Evolutionary conservation across 2,329 filamentous ascomycete genomes (phyloP).

Genomic region (Periglandula ipomoeae): DNA sequence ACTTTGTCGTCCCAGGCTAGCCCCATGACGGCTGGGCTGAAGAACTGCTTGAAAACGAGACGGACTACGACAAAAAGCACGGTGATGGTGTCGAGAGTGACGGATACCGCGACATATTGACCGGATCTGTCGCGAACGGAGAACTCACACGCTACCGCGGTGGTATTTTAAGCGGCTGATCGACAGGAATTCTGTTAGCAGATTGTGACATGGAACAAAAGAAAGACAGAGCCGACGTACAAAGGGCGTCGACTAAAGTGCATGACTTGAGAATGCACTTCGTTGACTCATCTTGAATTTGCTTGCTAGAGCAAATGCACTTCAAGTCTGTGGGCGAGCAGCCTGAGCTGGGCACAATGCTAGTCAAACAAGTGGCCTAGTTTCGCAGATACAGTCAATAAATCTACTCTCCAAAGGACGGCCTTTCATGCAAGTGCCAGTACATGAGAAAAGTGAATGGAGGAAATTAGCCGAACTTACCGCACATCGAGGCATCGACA

Average conservation of each 20-base stretch:
- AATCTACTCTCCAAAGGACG: no score
- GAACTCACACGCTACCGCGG: neutral
- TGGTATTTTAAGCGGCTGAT: conserved; percentile 1
- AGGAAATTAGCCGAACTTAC: no score
- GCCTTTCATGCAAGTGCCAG: neutral
- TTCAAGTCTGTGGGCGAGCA: neutral
- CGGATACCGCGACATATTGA: conserved; percentile 1
- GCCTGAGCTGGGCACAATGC: neutral
- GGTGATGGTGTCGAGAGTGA: neutral
- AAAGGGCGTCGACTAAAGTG: neutral
- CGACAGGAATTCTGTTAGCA: neutral
- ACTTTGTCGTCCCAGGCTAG: conserved; percentile 1
- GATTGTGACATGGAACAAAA: neutral
- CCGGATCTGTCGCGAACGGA: conserved; percentile 1
- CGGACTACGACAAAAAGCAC: neutral
- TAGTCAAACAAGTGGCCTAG: neutral
- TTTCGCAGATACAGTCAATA: neutral
- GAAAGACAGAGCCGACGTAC: neutral
- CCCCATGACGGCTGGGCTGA: neutral
- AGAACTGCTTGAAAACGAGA: conserved; percentile 1
- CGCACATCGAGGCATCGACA: neutral
- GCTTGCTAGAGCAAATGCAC: neutral
- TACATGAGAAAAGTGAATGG: neutral
- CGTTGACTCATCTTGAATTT: neutral
- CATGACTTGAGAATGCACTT: neutral